These are phyloP conservation scores for Penicillium ochrochloron DNA, from an alignment of 495 filamentous ascomycete species.

Conservation along the genomic window DNA sequence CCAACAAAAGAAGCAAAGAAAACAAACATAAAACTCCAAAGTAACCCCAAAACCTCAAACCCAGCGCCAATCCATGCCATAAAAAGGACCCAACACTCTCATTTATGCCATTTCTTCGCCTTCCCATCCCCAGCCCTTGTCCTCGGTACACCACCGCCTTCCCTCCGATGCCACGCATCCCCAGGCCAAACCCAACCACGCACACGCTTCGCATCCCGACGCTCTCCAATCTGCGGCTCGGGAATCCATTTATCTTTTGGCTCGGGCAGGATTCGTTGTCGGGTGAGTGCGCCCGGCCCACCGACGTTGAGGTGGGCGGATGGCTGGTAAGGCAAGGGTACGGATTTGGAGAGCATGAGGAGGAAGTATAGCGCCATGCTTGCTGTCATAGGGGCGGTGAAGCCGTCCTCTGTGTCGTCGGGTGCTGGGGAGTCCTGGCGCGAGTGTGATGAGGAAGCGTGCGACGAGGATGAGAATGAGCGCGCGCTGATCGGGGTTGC, in stretches of 20 bases:
- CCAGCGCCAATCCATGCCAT: neutral
- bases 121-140: slow-evolving; percentile 28
- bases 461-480: slow-evolving; percentile 32
- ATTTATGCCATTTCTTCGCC: slow-evolving; percentile 47
- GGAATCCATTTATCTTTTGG: slow-evolving; percentile 86
- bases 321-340: slow-evolving; percentile 66
- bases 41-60: neutral
- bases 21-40: neutral
- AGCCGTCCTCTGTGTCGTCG: slow-evolving; percentile 23
- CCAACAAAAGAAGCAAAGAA: neutral
- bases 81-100: slow-evolving; percentile 5
- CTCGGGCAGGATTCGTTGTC: slow-evolving; percentile 66
- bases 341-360: slow-evolving; percentile 83
- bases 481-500: slow-evolving; percentile 34
- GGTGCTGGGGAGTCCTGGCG: slow-evolving; percentile 21
- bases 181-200: slow-evolving; percentile 86
- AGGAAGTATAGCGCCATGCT: slow-evolving; percentile 73
- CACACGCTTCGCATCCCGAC: slow-evolving; percentile 77
- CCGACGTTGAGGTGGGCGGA: slow-evolving; percentile 79
- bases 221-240: slow-evolving; percentile 78
- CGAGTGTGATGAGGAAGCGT: slow-evolving; percentile 25
- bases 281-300: slow-evolving; percentile 74
- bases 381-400: slow-evolving; percentile 66
- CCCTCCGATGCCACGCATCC: slow-evolving; percentile 65
- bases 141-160: slow-evolving; percentile 47